These are phyloP conservation scores for Spergularia azorica DNA, from an alignment of 179 eudicot species.

Conservation along the genomic window DNA sequence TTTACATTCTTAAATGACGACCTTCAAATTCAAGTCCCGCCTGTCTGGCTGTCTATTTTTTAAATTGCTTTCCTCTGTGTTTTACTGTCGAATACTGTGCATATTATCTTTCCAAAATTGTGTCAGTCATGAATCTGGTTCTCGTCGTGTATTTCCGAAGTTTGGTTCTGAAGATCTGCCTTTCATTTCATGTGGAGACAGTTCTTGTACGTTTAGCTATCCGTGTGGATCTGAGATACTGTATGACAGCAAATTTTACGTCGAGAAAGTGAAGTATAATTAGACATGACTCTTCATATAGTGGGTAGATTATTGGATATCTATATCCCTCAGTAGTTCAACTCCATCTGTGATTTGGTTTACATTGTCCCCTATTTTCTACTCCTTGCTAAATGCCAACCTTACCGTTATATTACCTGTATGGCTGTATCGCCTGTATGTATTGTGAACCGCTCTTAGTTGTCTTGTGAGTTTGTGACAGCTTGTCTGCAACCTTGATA, in stretches of 20 bases:
- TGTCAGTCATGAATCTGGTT: too few species aligned
- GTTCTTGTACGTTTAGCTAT: neutral
- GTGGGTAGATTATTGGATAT: slow-evolving; percentile 22
- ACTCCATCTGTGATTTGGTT: slow-evolving; percentile 7
- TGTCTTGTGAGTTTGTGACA: too few species aligned
- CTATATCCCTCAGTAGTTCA: slow-evolving; percentile 22
- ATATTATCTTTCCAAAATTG: too few species aligned
- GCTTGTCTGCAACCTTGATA: too few species aligned
- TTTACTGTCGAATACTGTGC: too few species aligned
- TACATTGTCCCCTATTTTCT: neutral
- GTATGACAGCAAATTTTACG: neutral
- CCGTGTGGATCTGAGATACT: neutral
- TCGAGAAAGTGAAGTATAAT: neutral
- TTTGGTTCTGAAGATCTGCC: too few species aligned
- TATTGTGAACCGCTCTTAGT: neutral
- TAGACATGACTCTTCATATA: neutral
- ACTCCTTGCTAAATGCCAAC: neutral
- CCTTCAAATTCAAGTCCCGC: too few species aligned
- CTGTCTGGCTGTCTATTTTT: too few species aligned
- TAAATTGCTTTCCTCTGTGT: too few species aligned
- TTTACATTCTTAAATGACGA: too few species aligned
- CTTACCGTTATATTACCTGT: neutral
- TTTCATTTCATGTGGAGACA: neutral
- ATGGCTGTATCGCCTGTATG: neutral
- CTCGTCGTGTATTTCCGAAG: too few species aligned